Percentiles rank a stretch among this genome's conserved stretches.
Conservation (phyloP, 2,329 filamentous ascomycete genomes). For the Epichloe brachyelytri region DNA sequence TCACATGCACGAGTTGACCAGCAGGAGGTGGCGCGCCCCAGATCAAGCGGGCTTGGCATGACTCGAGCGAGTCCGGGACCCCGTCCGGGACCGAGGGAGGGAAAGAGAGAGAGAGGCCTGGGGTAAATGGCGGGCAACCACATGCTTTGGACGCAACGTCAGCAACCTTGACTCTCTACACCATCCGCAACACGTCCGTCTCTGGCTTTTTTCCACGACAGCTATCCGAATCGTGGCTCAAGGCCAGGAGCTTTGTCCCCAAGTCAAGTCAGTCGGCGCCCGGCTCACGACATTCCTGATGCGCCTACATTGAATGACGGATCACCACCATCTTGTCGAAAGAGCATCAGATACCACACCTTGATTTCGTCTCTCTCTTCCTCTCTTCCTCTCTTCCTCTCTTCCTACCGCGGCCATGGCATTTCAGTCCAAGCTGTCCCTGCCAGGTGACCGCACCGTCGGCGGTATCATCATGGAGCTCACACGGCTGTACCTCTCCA, state of each 20-base stretch:
- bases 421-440: conserved; percentile 58
- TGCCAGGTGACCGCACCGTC: conserved; percentile 48
- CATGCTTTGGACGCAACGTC: not conserved
- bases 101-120: not conserved
- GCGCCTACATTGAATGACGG: too few relatives aligned
- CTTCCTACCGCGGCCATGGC: conserved; percentile 41
- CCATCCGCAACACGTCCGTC: not conserved
- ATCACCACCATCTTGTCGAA: too few relatives aligned
- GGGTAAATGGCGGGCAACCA: not conserved
- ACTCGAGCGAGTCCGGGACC: too few relatives aligned
- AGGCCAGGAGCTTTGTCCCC: too few relatives aligned
- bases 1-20: not conserved
- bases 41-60: not conserved
- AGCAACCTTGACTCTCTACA: not conserved
- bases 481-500: conserved; percentile 59
- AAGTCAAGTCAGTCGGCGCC: too few relatives aligned
- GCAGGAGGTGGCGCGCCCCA: not conserved
- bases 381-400: not conserved
- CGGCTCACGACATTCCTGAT: too few relatives aligned
- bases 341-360: too few relatives aligned
- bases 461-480: conserved; percentile 53
- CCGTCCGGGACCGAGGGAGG: not conserved
- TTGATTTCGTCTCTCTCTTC: not conserved
- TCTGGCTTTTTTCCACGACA: not conserved
- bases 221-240: not conserved